Conservation (phyloP, 306 rosid species). For the Acmispon strigosus region DNA sequence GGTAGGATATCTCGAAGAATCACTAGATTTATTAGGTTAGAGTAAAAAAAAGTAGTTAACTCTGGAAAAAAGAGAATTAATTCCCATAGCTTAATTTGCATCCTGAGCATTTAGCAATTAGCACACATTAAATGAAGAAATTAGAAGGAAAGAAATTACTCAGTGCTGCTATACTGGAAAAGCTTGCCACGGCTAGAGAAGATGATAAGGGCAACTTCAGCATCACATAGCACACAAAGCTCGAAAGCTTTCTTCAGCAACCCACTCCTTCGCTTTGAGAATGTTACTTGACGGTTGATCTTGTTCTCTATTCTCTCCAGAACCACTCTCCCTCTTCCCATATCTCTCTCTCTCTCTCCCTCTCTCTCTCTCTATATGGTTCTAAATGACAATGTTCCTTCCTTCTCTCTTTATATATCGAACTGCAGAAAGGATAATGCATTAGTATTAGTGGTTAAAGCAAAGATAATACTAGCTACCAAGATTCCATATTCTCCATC, state of each 20-base stretch:
- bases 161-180: slow-evolving; percentile 63
- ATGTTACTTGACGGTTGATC: slow-evolving; percentile 75
- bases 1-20: too few relatives aligned
- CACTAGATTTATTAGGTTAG: too few relatives aligned
- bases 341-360: not conserved
- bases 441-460: not conserved
- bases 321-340: slow-evolving; percentile 87
- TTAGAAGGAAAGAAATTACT: slow-evolving; percentile 22
- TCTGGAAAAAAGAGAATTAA: too few relatives aligned
- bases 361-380: not conserved
- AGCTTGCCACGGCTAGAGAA: slow-evolving; percentile 78
- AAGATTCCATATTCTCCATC: slow-evolving; percentile 14
- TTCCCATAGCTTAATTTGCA: too few relatives aligned
- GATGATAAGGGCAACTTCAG: slow-evolving; percentile 68
- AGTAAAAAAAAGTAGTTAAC: too few relatives aligned
- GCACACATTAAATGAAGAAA: not conserved
- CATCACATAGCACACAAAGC: slow-evolving; percentile 79
- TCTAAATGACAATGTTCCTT: not conserved
- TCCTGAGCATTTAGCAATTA: too few relatives aligned
- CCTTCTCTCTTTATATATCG: slow-evolving; percentile 15
- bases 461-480: not conserved
- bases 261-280: slow-evolving; percentile 72
- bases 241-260: slow-evolving; percentile 79
- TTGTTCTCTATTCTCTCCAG: slow-evolving; percentile 86
- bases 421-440: not conserved